phyloP scores from a whole-genome alignment of 2,329 filamentous ascomycete genomes.

The Clonostachys byssicola region DNA sequence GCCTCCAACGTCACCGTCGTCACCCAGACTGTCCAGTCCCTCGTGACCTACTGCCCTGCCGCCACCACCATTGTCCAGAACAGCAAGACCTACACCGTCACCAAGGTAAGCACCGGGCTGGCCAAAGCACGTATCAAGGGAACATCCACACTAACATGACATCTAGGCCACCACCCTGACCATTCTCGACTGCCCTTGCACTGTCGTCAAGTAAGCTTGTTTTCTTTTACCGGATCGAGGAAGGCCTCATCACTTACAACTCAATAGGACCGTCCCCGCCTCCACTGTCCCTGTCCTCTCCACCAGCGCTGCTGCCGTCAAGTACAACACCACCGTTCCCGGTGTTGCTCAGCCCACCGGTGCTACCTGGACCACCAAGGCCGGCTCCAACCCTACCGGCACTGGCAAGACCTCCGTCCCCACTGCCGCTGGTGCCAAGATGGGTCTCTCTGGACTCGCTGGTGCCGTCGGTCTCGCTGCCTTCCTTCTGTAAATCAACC shows the following conservation, averaged over 20 bases:
- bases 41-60: constrained; percentile 70
- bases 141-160: background rate
- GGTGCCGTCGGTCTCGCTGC: constrained; percentile 57
- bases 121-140: background rate
- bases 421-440: constrained; percentile 53
- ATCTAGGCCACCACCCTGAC: constrained; percentile 61
- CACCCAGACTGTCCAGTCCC: constrained; percentile 62
- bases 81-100: constrained; percentile 65
- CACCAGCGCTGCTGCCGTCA: constrained; percentile 8
- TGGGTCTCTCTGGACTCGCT: constrained; percentile 52
- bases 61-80: constrained; percentile 61
- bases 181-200: constrained; percentile 71
- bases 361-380: constrained; percentile 14
- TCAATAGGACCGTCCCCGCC: constrained; percentile 10
- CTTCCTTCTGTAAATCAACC: constrained; percentile 51
- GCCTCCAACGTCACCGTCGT: constrained; percentile 46
- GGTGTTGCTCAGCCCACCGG: constrained; percentile 18
- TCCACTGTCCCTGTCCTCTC: constrained; percentile 13
- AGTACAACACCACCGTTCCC: constrained; percentile 13
- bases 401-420: constrained; percentile 17
- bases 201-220: constrained; percentile 39
- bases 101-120: constrained; percentile 39
- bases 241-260: too few species aligned
- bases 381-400: too few species aligned
- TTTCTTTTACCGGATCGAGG: too few species aligned